A percentile compares a stretch with the other conserved stretches of the same genome.
phyloP scores from a whole-genome alignment of 306 rosid species.

The Medicago ruthenica region DNA sequence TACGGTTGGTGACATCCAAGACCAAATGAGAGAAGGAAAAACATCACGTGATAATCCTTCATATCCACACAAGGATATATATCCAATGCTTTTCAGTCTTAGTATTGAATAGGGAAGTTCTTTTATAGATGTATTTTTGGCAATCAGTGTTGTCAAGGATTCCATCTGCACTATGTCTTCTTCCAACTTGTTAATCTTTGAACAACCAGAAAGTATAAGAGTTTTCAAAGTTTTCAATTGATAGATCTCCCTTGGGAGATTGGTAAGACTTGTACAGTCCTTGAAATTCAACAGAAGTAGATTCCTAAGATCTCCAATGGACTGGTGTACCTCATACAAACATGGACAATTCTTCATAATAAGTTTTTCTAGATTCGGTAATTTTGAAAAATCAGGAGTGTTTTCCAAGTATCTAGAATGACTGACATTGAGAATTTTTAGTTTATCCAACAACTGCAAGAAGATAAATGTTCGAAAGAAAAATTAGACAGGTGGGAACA shows the following conservation, averaged over 20 bases:
- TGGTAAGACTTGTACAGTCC: constrained; percentile 13
- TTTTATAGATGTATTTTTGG: neutral
- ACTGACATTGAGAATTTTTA: constrained; percentile 48
- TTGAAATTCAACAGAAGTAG: constrained; percentile 29
- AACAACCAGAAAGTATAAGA: neutral
- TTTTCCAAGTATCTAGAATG: neutral
- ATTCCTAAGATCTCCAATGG: neutral
- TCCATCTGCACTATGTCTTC: neutral
- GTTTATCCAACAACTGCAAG: neutral
- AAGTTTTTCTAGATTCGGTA: constrained; percentile 25
- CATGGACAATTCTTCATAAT: constrained; percentile 26
- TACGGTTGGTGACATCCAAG: constrained; percentile 41
- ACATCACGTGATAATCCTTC: neutral
- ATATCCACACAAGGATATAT: neutral
- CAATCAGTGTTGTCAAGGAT: neutral
- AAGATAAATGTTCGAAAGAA: neutral
- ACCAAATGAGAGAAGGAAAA: constrained; percentile 39
- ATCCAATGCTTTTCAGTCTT: neutral
- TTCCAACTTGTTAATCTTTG: neutral
- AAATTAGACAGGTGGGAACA: neutral
- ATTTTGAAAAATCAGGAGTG: constrained; percentile 45
- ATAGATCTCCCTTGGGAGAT: neutral
- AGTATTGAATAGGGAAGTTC: too few species aligned
- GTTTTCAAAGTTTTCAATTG: neutral
- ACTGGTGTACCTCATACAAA: constrained; percentile 32